Base-by-base conservation (phyloP, 2,329 filamentous ascomycete species). In the Colletotrichum musae region DNA sequence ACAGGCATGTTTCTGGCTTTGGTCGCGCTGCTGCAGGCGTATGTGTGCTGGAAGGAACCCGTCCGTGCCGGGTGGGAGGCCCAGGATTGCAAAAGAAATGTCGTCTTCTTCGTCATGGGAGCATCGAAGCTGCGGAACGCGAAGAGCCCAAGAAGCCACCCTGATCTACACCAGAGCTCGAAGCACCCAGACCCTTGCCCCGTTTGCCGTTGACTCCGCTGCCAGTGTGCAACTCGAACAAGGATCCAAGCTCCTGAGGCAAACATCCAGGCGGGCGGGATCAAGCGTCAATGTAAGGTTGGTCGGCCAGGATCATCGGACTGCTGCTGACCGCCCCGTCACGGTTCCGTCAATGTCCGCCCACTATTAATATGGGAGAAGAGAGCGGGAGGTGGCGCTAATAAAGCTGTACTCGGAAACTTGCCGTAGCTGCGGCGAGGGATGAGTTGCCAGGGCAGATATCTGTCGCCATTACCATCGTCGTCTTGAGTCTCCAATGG, bases 401-500 rank as follows among this genome's bases (percentile, higher is more conserved):
- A 41, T 45, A 5, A 58, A 51, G 21, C 5, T 18, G 39, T n/a
- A 47, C 48, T 26, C 63, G 63, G 50, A 39, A 39, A 66, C 63
- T 32, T 64, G 47, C 60, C 65, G 39, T 58, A 58, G 48, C 60
- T 45, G 52, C 64, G 58, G 58, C 57, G 62, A 48, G 43, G 58
- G 51, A 28, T 58, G 13, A 47, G 39, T 13, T 53, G 53, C 26
- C 21, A 57, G 47, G 62, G 60, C 47, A 53, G 39, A 61, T 26
- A 50, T 39, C 28, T n/a, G 43, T 51, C 18, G 63, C n/a, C 21
- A 45, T 57, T 39, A 39, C 43, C 36, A 9, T 60, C 15, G 6
- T 43, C 56, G 16, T 9, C 32, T 36, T 36, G 16, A 28, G 45
- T 69, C 66, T 70, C 67, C 67, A 70, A 70, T 70, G 56, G 62